phyloP scores from a whole-genome alignment of 2,329 filamentous ascomycete genomes.

The Hortaea werneckii region DNA sequence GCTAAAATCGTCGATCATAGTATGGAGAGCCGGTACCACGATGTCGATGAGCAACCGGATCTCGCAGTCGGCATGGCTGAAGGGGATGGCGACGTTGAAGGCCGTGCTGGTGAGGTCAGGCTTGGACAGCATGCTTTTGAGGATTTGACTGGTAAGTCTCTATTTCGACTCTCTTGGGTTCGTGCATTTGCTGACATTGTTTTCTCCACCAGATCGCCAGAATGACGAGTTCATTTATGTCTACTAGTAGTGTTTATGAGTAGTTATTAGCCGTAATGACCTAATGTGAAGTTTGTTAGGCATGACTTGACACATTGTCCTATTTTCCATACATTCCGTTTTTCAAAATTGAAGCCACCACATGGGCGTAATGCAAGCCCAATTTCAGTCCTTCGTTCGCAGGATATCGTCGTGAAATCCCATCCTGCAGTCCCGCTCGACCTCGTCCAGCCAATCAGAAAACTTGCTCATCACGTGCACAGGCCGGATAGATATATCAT shows the following conservation, averaged over 20 bases:
- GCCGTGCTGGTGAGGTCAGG: slow-evolving; percentile 12
- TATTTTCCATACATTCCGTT: too few relatives aligned
- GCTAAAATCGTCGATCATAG: slow-evolving; percentile 50
- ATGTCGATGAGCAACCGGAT: slow-evolving; percentile 13
- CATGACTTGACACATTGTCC: too few relatives aligned
- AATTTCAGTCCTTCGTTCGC: too few relatives aligned
- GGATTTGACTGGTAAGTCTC: slow-evolving; percentile 48
- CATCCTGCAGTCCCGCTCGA: too few relatives aligned
- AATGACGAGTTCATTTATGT: slow-evolving; percentile 45
- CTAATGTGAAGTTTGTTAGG: too few relatives aligned
- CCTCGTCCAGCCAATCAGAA: not conserved
- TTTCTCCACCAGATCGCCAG: slow-evolving; percentile 27
- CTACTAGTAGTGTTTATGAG: slow-evolving; percentile 1
- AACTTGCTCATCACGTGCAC: slow-evolving; percentile 2
- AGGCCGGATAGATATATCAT: not conserved
- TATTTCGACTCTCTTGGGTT: slow-evolving; percentile 4
- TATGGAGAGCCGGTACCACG: slow-evolving; percentile 47
- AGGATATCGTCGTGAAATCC: too few relatives aligned
- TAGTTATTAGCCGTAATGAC: too few relatives aligned
- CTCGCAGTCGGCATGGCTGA: not conserved
- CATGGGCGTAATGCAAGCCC: too few relatives aligned
- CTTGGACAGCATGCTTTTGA: slow-evolving; percentile 44
- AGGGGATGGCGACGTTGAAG: slow-evolving; percentile 13
- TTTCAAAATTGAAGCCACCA: too few relatives aligned
- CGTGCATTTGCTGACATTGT: not conserved